Conservation (phyloP, 2,329 filamentous ascomycete genomes). For the Ceratocystis lukuohia region DNA sequence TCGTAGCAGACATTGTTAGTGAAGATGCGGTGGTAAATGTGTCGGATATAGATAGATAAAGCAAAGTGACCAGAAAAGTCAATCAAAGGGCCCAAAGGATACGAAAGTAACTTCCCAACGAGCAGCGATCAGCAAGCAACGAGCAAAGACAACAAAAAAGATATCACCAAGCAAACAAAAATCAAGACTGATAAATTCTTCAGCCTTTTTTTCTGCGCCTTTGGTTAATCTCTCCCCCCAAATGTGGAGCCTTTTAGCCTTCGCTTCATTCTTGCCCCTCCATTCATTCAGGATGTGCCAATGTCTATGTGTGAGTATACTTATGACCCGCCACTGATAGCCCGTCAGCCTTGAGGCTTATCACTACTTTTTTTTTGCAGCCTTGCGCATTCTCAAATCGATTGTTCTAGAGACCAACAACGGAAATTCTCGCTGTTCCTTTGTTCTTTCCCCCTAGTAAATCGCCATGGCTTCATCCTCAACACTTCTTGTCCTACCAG, state of each 20-base stretch:
- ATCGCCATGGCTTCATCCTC: slow-evolving; percentile 42
- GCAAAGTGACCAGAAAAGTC: slow-evolving; percentile 15
- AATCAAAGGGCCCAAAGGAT: not conserved
- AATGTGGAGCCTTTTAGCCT: slow-evolving; percentile 14
- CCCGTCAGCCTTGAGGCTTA: slow-evolving; percentile 14
- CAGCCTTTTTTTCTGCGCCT: not conserved
- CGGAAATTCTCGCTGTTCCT: not conserved
- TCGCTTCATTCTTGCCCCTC: slow-evolving; percentile 15
- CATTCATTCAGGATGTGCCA: not conserved
- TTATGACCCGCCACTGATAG: not conserved
- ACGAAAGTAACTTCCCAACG: slow-evolving; percentile 4
- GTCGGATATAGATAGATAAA: slow-evolving; percentile 1
- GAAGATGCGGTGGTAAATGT: not conserved
- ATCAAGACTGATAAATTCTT: slow-evolving; percentile 8
- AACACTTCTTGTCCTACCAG: slow-evolving; percentile 65
- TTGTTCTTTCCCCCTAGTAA: not conserved
- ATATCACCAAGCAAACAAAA: not conserved
- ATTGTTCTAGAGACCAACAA: not conserved
- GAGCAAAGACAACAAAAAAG: slow-evolving; percentile 5
- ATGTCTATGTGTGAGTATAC: not conserved
- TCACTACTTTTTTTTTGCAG: slow-evolving; percentile 12
- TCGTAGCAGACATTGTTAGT: slow-evolving; percentile 25
- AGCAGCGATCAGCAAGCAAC: not conserved
- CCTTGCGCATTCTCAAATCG: not conserved
- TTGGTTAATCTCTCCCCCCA: slow-evolving; percentile 17